These are phyloP conservation scores for Globisporangium nodosum DNA, from an alignment of 352 stramenopile species.

Conservation along the genomic window DNA sequence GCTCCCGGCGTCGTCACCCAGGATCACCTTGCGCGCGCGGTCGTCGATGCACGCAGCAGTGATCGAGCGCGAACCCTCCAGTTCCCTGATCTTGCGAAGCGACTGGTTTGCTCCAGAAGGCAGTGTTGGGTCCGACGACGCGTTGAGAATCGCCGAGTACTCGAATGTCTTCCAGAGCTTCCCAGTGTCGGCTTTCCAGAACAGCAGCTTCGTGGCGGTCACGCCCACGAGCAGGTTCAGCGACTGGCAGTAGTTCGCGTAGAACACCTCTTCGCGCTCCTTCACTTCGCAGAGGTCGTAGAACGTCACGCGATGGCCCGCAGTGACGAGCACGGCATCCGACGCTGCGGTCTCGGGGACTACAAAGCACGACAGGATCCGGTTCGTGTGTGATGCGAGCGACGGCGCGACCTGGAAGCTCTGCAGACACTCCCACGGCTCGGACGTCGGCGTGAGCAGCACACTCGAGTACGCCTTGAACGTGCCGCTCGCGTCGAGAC, in stretches of 20 bases:
- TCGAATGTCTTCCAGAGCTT: constrained; percentile 47
- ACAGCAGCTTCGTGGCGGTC: constrained; percentile 45
- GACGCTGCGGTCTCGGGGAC: constrained; percentile 38
- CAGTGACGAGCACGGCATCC: constrained; percentile 50
- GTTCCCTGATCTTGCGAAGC: neutral
- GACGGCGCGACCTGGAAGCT: constrained; percentile 22
- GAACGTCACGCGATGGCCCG: constrained; percentile 31
- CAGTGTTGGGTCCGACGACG: constrained; percentile 5
- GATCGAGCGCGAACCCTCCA: constrained; percentile 27
- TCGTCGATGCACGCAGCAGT: constrained; percentile 80
- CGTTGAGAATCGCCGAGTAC: constrained; percentile 28
- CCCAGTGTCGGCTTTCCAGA: constrained; percentile 57
- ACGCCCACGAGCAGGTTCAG: constrained; percentile 54
- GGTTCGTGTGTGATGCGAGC: constrained; percentile 1
- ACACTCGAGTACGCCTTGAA: constrained; percentile 48
- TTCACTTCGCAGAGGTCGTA: constrained; percentile 60
- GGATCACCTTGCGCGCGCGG: constrained; percentile 69
- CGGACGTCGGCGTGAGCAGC: constrained; percentile 32
- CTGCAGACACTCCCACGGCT: constrained; percentile 46
- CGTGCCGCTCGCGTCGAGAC: constrained; percentile 34
- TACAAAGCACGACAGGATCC: constrained; percentile 18
- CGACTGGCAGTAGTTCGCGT: constrained; percentile 43
- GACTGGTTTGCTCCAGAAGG: neutral
- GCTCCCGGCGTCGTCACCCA: constrained; percentile 62
- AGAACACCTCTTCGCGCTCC: constrained; percentile 60